Evolutionary conservation across 768 basidiomycete species (phyloP).

Genomic region (Tricholoma bakamatsutake): DNA sequence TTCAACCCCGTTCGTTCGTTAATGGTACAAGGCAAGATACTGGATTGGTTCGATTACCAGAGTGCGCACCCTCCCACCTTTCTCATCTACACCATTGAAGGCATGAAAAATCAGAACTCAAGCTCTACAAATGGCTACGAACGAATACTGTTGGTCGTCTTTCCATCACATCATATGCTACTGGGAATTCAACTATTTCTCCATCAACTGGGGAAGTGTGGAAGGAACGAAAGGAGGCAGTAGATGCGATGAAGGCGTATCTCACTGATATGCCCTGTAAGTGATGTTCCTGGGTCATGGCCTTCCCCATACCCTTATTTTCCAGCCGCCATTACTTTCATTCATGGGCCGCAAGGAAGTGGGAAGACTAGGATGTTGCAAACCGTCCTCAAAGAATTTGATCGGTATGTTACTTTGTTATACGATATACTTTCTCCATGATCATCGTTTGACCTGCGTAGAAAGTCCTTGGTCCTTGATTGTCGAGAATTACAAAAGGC

Average conservation of each 20-base stretch:
- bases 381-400: constrained; percentile 42
- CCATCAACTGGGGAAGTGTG: constrained; percentile 47
- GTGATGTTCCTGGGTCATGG: constrained; percentile 17
- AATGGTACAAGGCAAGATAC: constrained; percentile 76
- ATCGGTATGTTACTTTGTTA: constrained; percentile 36
- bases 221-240: constrained; percentile 83
- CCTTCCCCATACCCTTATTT: neutral
- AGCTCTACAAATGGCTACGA: constrained; percentile 72
- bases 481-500: constrained; percentile 70
- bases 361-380: constrained; percentile 65
- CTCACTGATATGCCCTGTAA: constrained; percentile 71
- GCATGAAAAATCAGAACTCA: constrained; percentile 44
- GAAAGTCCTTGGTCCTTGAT: constrained; percentile 77
- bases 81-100: neutral
- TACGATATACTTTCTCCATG: neutral
- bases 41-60: constrained; percentile 79
- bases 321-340: constrained; percentile 66
- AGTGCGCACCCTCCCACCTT: constrained; percentile 33
- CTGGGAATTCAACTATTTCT: constrained; percentile 18
- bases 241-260: constrained; percentile 60
- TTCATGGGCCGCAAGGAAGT: constrained; percentile 82
- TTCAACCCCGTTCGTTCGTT: constrained; percentile 89
- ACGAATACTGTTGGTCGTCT: constrained; percentile 52
- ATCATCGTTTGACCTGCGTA: constrained; percentile 19
- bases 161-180: constrained; percentile 18